Evolutionary conservation across 1,284 basidiomycete species (phyloP).

Genomic region (Exobasidium rhododendri): DNA sequence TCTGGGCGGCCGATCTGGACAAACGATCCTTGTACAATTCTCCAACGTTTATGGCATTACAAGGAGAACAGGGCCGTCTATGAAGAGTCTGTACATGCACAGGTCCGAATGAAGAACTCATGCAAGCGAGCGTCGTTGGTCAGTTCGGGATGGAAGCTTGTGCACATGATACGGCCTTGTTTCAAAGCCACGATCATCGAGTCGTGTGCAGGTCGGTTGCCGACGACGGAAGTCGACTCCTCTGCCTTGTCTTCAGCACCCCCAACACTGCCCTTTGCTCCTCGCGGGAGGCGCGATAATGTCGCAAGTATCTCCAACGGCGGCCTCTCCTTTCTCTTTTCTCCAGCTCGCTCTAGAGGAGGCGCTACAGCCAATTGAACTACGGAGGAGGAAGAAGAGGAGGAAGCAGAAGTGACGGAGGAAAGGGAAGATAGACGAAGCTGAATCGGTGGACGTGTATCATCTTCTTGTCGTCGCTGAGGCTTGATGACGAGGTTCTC

Average conservation of each 20-base stretch:
- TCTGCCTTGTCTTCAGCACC: constrained; percentile 17
- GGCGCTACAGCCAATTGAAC: constrained; percentile 22
- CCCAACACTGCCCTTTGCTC: background rate
- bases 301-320: constrained; percentile 64
- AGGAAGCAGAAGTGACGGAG: background rate
- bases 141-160: constrained; percentile 92
- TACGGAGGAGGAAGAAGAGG: background rate
- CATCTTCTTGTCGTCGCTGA: background rate
- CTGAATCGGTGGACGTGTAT: constrained; percentile 8
- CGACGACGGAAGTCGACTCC: constrained; percentile 20
- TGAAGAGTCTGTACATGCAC: constrained; percentile 7
- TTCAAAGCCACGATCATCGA: constrained; percentile 76
- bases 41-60: background rate
- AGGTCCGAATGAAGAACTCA: constrained; percentile 70
- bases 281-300: constrained; percentile 5
- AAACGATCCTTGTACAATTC: background rate
- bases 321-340: constrained; percentile 56
- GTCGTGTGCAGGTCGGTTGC: constrained; percentile 45
- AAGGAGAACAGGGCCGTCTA: background rate
- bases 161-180: constrained; percentile 79
- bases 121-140: constrained; percentile 84
- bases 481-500: constrained; percentile 4
- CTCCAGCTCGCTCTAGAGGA: constrained; percentile 31
- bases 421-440: background rate
- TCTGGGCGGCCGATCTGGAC: background rate